phyloP scores from a whole-genome alignment of 129 eudicot genomes.

The Pulicaria dysenterica region DNA sequence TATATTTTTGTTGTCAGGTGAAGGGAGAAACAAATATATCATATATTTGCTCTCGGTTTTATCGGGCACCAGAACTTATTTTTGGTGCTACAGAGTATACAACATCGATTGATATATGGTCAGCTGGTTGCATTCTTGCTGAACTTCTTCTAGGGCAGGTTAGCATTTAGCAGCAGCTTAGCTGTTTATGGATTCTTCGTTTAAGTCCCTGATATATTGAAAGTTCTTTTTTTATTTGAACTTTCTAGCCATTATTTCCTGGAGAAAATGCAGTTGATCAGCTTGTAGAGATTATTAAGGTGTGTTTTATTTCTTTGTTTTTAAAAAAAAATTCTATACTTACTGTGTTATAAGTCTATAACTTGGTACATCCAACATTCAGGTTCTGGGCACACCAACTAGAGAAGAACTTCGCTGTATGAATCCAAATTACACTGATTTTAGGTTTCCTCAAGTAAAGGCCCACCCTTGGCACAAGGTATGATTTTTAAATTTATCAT shows the following conservation, averaged over 20 bases:
- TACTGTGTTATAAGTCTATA: conserved; percentile 8
- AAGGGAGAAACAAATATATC: conserved; percentile 90
- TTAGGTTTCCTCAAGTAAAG: conserved; percentile 47
- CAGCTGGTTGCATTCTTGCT: conserved; percentile 98
- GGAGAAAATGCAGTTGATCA: conserved; percentile 98
- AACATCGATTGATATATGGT: conserved; percentile 91
- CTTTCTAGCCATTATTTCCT: conserved; percentile 80
- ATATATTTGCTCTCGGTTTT: conserved; percentile 90
- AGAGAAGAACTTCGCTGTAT: conserved; percentile 98
- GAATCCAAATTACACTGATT: conserved; percentile 93
- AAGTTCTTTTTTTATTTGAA: neutral
- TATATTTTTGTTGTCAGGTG: conserved; percentile 46
- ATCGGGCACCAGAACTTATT: conserved; percentile 94
- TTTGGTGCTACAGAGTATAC: conserved; percentile 96
- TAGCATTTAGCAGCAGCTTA: conserved; percentile 22
- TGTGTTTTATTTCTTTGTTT: conserved; percentile 11
- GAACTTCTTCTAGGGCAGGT: conserved; percentile 97
- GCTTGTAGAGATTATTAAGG: conserved; percentile 96
- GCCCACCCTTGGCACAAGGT: conserved; percentile 58
- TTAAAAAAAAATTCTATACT: neutral
- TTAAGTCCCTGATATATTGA: neutral
- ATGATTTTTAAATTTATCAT: neutral
- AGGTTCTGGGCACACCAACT: conserved; percentile 98
- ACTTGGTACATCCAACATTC: conserved; percentile 18
- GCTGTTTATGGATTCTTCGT: conserved; percentile 1